A percentile compares a stretch with the other conserved stretches of the same genome.
Evolutionary conservation across 352 stramenopile genomes (phyloP).

Genomic region (Phytophthora podocarpi): DNA sequence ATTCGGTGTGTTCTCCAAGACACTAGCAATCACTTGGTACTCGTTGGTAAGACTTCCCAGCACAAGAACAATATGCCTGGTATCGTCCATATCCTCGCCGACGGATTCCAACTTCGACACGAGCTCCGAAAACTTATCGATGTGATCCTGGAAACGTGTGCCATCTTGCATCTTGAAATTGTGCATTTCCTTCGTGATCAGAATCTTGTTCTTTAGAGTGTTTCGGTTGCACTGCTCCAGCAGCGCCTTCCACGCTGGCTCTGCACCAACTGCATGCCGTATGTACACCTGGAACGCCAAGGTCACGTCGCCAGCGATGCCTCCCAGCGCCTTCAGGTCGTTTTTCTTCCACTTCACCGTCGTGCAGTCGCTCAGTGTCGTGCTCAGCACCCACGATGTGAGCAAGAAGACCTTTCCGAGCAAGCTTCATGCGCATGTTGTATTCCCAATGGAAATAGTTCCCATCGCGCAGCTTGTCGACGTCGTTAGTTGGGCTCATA

Average conservation of each 20-base stretch:
- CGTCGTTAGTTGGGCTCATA: background rate
- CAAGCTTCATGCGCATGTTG: background rate
- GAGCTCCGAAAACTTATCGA: background rate
- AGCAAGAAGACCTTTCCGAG: background rate
- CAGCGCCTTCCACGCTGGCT: background rate
- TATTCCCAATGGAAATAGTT: conserved; percentile 4
- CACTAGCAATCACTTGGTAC: background rate
- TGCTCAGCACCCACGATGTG: background rate
- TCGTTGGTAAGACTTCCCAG: background rate
- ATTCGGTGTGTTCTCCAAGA: background rate
- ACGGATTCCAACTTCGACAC: background rate
- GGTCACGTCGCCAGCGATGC: background rate
- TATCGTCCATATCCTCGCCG: background rate
- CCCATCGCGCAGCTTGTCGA: background rate
- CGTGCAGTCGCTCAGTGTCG: background rate
- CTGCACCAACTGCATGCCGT: background rate
- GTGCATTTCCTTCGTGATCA: background rate
- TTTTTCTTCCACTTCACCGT: background rate
- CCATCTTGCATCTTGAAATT: conserved; percentile 3
- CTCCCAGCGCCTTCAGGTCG: background rate
- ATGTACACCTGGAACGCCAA: background rate
- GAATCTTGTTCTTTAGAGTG: background rate
- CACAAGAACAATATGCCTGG: background rate
- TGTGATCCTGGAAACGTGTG: background rate
- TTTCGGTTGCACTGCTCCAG: background rate